A percentile compares a stretch with the other conserved stretches of the same genome.
Conservation (phyloP, 768 basidiomycete species). For the Phaffia australis region DNA sequence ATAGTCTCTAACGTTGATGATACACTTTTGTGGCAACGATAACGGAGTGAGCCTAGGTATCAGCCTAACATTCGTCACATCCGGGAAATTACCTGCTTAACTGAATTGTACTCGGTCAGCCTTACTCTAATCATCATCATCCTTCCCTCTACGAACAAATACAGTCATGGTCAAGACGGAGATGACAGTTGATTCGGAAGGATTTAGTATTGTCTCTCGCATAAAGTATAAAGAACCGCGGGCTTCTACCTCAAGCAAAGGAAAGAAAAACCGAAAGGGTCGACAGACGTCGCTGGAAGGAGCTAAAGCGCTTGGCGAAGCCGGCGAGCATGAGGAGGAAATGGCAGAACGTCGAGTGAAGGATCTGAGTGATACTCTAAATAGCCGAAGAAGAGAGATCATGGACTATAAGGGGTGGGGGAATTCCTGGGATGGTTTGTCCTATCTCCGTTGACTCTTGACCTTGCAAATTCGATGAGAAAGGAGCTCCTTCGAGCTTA, state of each 20-base stretch:
- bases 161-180: too few species aligned
- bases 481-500: background rate
- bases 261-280: conserved; percentile 11
- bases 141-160: too few species aligned
- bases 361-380: too few species aligned
- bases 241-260: background rate
- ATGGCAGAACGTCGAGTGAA: too few species aligned
- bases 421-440: conserved; percentile 3
- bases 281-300: conserved; percentile 1
- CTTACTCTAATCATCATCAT: too few species aligned
- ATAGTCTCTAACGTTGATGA: too few species aligned
- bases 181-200: background rate
- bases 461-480: background rate
- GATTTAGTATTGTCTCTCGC: conserved; percentile 4
- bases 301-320: background rate
- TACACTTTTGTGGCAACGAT: too few species aligned
- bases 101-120: too few species aligned
- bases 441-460: background rate
- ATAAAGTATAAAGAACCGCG: conserved; percentile 6
- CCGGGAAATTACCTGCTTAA: too few species aligned
- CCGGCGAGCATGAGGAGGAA: background rate
- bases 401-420: conserved; percentile 2
- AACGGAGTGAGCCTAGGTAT: too few species aligned
- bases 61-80: too few species aligned
- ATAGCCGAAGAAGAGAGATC: background rate